A percentile compares a stretch with the other conserved stretches of the same genome.
Conservation (phyloP, 495 filamentous ascomycete species). For the Trichoderma gamsii region DNA sequence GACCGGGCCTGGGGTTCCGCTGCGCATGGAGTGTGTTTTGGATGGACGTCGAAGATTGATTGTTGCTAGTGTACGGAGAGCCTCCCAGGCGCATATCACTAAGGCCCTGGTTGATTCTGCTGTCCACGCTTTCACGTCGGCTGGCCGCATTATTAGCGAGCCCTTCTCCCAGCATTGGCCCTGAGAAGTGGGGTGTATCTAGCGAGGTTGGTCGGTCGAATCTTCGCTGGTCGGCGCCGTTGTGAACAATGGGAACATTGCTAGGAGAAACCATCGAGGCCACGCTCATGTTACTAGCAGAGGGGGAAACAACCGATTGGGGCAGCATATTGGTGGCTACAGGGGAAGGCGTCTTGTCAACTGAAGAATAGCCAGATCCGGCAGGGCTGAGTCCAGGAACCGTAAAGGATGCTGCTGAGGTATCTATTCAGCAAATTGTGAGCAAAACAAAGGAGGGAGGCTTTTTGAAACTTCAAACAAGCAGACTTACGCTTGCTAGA, state of each 20-base stretch:
- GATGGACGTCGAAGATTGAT: slow-evolving; percentile 71
- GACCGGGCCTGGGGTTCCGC: slow-evolving; percentile 40
- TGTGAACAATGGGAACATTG: slow-evolving; percentile 18
- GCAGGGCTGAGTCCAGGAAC: slow-evolving; percentile 34
- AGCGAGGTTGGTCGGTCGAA: slow-evolving; percentile 39
- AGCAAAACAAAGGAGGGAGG: slow-evolving; percentile 12
- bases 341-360: slow-evolving; percentile 51
- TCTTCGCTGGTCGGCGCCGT: slow-evolving; percentile 26
- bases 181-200: slow-evolving; percentile 30
- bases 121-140: slow-evolving; percentile 72
- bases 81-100: slow-evolving; percentile 60
- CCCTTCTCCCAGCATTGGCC: slow-evolving; percentile 24
- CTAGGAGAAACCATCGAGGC: slow-evolving; percentile 53
- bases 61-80: slow-evolving; percentile 67
- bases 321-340: slow-evolving; percentile 35
- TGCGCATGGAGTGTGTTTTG: slow-evolving; percentile 47
- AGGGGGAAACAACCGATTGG: slow-evolving; percentile 41
- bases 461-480: slow-evolving; percentile 5
- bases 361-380: slow-evolving; percentile 34
- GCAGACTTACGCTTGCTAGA: slow-evolving; percentile 48
- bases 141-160: slow-evolving; percentile 37
- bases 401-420: slow-evolving; percentile 43
- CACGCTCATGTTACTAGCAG: slow-evolving; percentile 48
- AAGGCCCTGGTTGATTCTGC: slow-evolving; percentile 65
- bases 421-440: slow-evolving; percentile 32